Base-by-base conservation (phyloP, 768 basidiomycete genomes). In the Leccinum incarnatum region DNA sequence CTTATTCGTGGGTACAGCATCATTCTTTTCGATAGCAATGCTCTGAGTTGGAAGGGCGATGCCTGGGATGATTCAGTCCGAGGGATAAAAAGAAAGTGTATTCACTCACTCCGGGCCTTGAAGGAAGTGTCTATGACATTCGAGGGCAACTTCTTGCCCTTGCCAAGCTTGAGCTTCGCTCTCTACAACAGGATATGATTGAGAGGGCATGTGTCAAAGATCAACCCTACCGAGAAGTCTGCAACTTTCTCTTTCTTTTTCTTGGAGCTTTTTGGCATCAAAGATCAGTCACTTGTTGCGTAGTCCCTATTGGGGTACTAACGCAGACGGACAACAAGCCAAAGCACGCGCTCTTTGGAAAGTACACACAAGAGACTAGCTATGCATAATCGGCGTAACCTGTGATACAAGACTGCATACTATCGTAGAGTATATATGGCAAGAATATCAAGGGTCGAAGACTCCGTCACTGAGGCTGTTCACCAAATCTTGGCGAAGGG, bases 81-180 rank as follows among this genome's bases (percentile, higher is more conserved):
- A 29, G 17, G 17, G 37, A 46, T 4, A 34, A 19, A 34, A 19
- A 30, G 11, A 57, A 27, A 15, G 7, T 6, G 36, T 46, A 8
- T 53, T 34, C 51, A 78, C 90, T 66, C 68, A 97, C 96, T 93
- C 59, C 93, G 85, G 32, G 93, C 87, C 71, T 95, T 94, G 83
- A 96, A 98, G 1, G 95, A 95, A 1, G 96, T 98, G 74, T 98
- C 93, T 64, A 98, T 84, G 5, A 85, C 91, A 80, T 98, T 98
- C 49, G 76, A 80, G 10, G 94, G 80, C 10, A 78, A 70, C 66
- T 89, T 84, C 73, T 95, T 98, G 47, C 92, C 94, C 72, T 96
- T 99, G 36, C 96, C 96, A 52, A 99, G 89, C 74, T 97, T 99
- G 37, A 97, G 81, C 73, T 91, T 98, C 25, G 93, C 86, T 93